Evolutionary conservation across 768 basidiomycete genomes (phyloP).

Genomic region (Melanogaster broomeanus): DNA sequence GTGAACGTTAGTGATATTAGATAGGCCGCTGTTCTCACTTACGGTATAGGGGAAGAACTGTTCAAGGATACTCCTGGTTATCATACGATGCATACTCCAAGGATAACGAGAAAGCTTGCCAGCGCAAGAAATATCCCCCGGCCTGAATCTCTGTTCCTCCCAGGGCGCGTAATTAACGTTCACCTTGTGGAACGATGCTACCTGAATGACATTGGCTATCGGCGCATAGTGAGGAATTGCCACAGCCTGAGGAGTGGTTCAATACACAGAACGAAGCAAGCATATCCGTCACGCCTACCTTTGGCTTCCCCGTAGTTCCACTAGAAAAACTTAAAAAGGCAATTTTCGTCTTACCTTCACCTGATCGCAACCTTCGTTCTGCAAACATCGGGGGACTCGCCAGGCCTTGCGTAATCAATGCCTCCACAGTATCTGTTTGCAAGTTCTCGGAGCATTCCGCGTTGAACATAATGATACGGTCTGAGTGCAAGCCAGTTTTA

Average conservation of each 20-base stretch:
- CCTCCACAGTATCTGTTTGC: conserved; percentile 38
- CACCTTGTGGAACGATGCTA: conserved; percentile 50
- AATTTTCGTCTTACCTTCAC: conserved; percentile 64
- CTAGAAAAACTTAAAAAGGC: conserved; percentile 70
- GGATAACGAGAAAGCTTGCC: conserved; percentile 35
- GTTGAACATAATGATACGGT: conserved; percentile 44
- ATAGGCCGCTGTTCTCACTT: conserved; percentile 16
- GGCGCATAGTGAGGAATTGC: conserved; percentile 54
- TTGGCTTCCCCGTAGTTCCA: conserved; percentile 69
- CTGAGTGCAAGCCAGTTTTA: conserved; percentile 40
- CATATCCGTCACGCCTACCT: conserved; percentile 36
- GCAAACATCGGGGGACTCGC: conserved; percentile 37
- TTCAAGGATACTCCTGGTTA: not conserved
- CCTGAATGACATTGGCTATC: conserved; percentile 58
- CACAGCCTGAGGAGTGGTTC: conserved; percentile 40
- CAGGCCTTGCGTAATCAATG: conserved; percentile 48
- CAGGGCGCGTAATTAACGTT: conserved; percentile 37
- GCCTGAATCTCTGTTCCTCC: conserved; percentile 50
- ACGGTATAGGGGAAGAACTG: conserved; percentile 61
- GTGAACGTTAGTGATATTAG: not conserved
- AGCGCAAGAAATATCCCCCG: conserved; percentile 58
- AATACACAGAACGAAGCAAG: not conserved
- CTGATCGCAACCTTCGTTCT: conserved; percentile 48
- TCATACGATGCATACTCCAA: not conserved
- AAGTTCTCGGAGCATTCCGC: not conserved